These are phyloP conservation scores for Volvox carteri DNA, from an alignment of 163 green algal species.

Conservation along the genomic window DNA sequence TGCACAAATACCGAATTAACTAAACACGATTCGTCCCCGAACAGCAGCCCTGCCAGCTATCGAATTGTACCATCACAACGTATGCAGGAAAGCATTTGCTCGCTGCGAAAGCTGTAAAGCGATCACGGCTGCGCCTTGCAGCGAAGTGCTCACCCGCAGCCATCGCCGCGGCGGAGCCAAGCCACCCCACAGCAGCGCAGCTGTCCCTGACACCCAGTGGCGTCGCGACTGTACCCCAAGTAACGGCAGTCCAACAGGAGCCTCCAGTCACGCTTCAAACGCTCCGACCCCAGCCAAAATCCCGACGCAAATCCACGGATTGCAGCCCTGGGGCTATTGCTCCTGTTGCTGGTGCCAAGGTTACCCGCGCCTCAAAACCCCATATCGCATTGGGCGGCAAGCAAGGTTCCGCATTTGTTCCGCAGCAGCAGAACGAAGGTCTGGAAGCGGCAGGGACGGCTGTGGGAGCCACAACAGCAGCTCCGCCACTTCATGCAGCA, in stretches of 20 bases:
- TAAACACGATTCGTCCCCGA: too few species aligned
- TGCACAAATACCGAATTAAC: too few species aligned
- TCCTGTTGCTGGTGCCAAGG: too few species aligned
- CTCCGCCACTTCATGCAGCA: not conserved
- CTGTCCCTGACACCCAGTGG: too few species aligned
- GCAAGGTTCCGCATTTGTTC: too few species aligned
- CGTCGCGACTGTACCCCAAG: not conserved
- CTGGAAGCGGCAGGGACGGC: too few species aligned
- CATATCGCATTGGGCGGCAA: too few species aligned
- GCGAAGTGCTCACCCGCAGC: not conserved
- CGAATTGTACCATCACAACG: too few species aligned
- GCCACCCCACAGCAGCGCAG: not conserved
- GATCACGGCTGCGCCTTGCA: conserved; percentile 22
- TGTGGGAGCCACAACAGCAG: too few species aligned
- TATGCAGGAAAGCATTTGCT: not conserved
- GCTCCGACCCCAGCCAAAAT: not conserved
- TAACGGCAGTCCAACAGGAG: not conserved
- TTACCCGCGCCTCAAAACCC: too few species aligned
- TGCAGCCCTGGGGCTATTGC: not conserved
- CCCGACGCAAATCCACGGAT: not conserved
- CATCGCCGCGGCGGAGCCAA: too few species aligned
- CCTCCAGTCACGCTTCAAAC: not conserved
- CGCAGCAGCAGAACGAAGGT: not conserved
- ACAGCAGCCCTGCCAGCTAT: too few species aligned
- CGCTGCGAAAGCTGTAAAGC: not conserved